Conservation (phyloP, 2,329 filamentous ascomycete species). For the Leptodontidium sp. region DNA sequence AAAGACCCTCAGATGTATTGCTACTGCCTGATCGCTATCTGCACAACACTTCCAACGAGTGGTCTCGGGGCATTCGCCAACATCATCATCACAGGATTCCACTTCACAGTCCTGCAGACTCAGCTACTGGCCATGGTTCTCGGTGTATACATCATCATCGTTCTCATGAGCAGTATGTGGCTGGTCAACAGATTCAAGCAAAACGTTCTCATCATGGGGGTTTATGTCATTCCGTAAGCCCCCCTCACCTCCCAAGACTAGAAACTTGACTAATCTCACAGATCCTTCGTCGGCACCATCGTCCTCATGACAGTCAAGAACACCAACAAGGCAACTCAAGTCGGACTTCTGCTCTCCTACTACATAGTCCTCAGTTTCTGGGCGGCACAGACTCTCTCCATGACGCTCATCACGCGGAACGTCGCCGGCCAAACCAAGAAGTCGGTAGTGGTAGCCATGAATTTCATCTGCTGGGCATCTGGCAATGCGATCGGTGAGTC, state of each 20-base stretch:
- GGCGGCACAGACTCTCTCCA: slow-evolving; percentile 69
- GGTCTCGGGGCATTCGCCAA: slow-evolving; percentile 78
- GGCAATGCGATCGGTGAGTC: no score
- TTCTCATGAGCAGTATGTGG: slow-evolving; percentile 72
- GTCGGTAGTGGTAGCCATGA: no score
- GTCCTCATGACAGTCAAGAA: slow-evolving; percentile 74
- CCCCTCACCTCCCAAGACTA: neutral
- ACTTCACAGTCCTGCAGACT: slow-evolving; percentile 71
- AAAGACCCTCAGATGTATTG: slow-evolving; percentile 72
- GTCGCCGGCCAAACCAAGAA: no score
- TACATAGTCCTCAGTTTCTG: slow-evolving; percentile 82
- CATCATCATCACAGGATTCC: slow-evolving; percentile 75
- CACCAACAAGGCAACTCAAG: slow-evolving; percentile 62
- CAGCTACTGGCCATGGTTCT: slow-evolving; percentile 80
- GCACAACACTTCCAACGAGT: slow-evolving; percentile 76
- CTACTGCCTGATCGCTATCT: slow-evolving; percentile 71
- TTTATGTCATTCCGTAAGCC: slow-evolving; percentile 70
- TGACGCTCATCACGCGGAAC: no score
- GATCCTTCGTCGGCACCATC: slow-evolving; percentile 75
- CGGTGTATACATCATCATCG: slow-evolving; percentile 76
- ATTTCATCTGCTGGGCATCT: no score
- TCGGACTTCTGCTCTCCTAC: slow-evolving; percentile 75
- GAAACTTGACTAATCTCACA: slow-evolving; percentile 41
- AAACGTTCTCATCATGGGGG: slow-evolving; percentile 71
- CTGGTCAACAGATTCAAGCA: slow-evolving; percentile 74